Evolutionary conservation across 495 filamentous ascomycete genomes (phyloP), one percentile per base, ranked within the genome.

Genomic region (Staphylotrichum longicolle): DNA sequence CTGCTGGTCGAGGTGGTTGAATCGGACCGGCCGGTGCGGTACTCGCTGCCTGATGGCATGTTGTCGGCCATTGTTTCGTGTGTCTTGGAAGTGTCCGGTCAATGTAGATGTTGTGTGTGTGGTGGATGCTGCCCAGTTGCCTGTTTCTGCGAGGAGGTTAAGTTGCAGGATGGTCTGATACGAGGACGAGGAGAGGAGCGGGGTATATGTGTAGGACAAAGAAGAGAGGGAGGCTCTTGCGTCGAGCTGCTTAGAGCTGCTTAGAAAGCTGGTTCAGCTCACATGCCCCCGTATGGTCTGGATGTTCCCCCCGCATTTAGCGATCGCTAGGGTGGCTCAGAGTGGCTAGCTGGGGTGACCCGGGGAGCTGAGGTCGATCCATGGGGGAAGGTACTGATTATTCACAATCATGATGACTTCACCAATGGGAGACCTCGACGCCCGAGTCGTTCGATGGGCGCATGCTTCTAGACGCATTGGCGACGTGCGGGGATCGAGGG

Each of bases 1-100:
- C 46, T 56, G 20, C 30, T 49, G 39, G 70, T 47, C 0, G 70
- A 72, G 1, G 65, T 58, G 53, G 71, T 71, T 32, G 71, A 73
- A 61, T 71, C 66, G 42, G 69, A 54, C 1, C 71, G 63, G 55
- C 67, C 62, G 66, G 58, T 60, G 57, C 69, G 69, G 63, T 60
- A 58, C 42, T 60, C 56, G 48, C 47, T 46, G 14, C 30, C 58
- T 2, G 60, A 62, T 45, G 63, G 53, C 4, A 62, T 41, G 52
- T 63, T 63, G 52, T 66, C 62, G 27, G 61, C 58, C 62, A 62
- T 67, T 20, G 14, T 42, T 52, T 35, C 27, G 40, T 4, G 37
- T 57, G 52, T n/a, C 27, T 49, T 51, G 37, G 32, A 8, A 15
- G 15, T 15, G 48, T 27, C 20, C 20, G 20, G 20, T 27, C 1